Evolutionary conservation across 2,329 filamentous ascomycete species (phyloP).

Genomic region (Pestalotiopsis sp.): DNA sequence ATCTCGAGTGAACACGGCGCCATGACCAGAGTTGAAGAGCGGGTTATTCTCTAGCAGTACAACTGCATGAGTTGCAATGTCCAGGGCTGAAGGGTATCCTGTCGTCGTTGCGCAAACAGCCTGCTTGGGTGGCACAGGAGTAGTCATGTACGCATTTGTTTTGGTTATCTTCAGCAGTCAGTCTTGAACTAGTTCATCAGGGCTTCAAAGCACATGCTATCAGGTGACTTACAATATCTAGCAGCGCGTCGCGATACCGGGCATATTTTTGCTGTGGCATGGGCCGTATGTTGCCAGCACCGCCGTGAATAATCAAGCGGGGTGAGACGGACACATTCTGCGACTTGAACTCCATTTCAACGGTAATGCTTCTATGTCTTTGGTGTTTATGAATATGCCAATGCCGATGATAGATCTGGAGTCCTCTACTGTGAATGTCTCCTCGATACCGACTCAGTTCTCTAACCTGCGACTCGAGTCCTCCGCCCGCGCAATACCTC

Average conservation of each 20-base stretch:
- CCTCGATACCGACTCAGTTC: neutral
- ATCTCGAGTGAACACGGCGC: slow-evolving; percentile 83
- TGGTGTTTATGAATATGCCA: neutral
- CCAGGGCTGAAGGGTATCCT: slow-evolving; percentile 61
- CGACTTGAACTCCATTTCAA: slow-evolving; percentile 44
- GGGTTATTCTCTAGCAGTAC: slow-evolving; percentile 75
- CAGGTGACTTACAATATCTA: slow-evolving; percentile 56
- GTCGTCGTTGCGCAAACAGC: slow-evolving; percentile 4
- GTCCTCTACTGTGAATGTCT: neutral
- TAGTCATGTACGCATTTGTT: slow-evolving; percentile 50
- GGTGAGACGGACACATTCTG: slow-evolving; percentile 42
- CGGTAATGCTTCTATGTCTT: neutral
- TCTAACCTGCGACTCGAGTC: neutral
- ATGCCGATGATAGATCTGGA: neutral
- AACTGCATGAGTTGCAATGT: slow-evolving; percentile 76
- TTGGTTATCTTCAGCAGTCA: slow-evolving; percentile 40
- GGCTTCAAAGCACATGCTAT: no score
- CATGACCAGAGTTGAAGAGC: slow-evolving; percentile 82
- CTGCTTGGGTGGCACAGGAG: slow-evolving; percentile 21
- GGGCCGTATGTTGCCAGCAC: slow-evolving; percentile 70
- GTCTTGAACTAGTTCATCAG: neutral
- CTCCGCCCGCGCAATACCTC: neutral
- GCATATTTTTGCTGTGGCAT: slow-evolving; percentile 61
- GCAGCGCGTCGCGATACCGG: slow-evolving; percentile 61
- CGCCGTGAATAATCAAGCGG: slow-evolving; percentile 71